These are phyloP conservation scores for Scheffersomyces lignicola DNA, from an alignment of 1,139 yeast genomes.

Conservation along the genomic window DNA sequence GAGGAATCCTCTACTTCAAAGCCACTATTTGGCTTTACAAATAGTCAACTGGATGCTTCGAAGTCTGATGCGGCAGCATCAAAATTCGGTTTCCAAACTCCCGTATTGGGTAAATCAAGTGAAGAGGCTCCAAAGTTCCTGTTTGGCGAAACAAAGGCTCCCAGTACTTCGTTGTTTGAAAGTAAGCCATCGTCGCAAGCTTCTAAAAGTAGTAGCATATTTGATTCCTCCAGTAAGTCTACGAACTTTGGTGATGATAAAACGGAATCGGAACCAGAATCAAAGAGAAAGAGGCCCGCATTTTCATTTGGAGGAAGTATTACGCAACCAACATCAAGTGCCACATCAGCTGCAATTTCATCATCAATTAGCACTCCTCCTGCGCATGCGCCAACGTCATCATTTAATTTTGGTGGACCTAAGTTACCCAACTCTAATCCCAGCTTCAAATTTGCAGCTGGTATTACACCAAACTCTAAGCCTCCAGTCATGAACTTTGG, in stretches of 20 bases:
- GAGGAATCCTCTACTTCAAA: neutral
- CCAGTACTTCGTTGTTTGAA: neutral
- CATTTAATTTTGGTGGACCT: slow-evolving; percentile 3
- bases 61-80: too few relatives aligned
- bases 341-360: neutral
- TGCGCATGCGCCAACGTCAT: slow-evolving; percentile 1
- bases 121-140: neutral
- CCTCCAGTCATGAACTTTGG: slow-evolving; percentile 8
- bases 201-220: neutral
- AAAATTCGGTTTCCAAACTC: neutral
- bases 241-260: neutral
- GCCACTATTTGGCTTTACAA: too few relatives aligned
- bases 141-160: slow-evolving; percentile 1
- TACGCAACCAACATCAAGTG: slow-evolving; percentile 1
- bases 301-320: slow-evolving; percentile 14
- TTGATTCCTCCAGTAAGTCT: neutral
- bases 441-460: slow-evolving; percentile 14
- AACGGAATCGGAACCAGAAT: neutral
- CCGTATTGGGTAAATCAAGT: neutral
- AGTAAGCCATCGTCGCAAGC: neutral
- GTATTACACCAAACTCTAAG: slow-evolving; percentile 10
- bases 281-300: slow-evolving; percentile 7
- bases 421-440: slow-evolving; percentile 5
- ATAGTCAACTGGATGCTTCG: too few relatives aligned
- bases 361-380: neutral